Percentiles rank a stretch among this genome's conserved stretches.
phyloP scores from a whole-genome alignment of 441 rosid genomes.

The Arabidopsis lyrata region DNA sequence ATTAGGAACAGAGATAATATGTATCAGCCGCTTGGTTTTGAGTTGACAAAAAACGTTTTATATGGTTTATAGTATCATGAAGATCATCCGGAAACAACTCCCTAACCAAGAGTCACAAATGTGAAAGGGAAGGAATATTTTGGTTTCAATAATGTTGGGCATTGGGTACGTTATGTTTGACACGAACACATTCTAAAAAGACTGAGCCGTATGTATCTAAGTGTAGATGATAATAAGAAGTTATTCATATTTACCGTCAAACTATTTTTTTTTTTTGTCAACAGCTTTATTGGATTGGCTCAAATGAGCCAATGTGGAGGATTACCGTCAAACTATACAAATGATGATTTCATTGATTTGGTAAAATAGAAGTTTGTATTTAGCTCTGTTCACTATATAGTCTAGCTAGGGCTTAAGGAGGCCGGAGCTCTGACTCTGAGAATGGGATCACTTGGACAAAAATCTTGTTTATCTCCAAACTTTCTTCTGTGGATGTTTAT shows the following conservation, averaged over 20 bases:
- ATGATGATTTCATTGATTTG: not conserved
- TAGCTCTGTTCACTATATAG: not conserved
- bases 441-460: not conserved
- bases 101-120: constrained; percentile 3
- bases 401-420: not conserved
- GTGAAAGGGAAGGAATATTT: not conserved
- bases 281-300: no score
- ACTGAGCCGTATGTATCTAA: not conserved
- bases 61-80: constrained; percentile 6
- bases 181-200: not conserved
- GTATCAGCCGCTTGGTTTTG: not conserved
- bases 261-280: no score
- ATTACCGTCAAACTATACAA: constrained; percentile 1
- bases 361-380: not conserved
- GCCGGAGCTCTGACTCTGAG: not conserved
- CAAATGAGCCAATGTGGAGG: no score
- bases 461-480: not conserved
- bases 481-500: not conserved
- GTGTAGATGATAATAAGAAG: not conserved
- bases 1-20: no score
- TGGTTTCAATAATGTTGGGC: not conserved
- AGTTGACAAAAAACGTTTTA: constrained; percentile 5
- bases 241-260: not conserved
- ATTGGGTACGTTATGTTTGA: not conserved
- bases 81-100: not conserved